Base-by-base conservation (phyloP, 2,329 filamentous ascomycete species). In the Fusarium sp. region DNA sequence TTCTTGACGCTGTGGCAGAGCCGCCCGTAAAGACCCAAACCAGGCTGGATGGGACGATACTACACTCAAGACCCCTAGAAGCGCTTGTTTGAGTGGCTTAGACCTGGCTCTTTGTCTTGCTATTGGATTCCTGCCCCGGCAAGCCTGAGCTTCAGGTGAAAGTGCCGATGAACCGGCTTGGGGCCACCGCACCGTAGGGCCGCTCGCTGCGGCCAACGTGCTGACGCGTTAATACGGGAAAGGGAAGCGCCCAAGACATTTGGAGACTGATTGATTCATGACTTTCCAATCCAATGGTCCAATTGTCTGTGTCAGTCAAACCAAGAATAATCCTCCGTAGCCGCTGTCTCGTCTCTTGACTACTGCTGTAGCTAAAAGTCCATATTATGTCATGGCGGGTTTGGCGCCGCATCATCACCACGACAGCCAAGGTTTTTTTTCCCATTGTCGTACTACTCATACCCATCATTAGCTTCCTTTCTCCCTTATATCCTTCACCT, bases 151-250 rank as follows among this genome's bases (percentile, higher is more conserved):
- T 50, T 71, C 73, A 75, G 73, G 73, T 76, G 59, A 59, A 67
- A 62, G 64, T 76, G 76, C 76, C 73, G 76, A 37, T 58, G 63
- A 73, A 73, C 76, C 76, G 73, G 58, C 71, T 76, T 64, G 71
- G 75, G 60, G 68, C 60, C 34, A 43, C 20, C 67, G 39, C 56
- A 62, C 57, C 64, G 23, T 48, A 25, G 25, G 48, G 48, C n/a
- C 48, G 18, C 57, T 52, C 56, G 59, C 74, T 75, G 76, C 71
- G 69, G 75, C 69, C 71, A 78, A 66, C 66, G 35, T 67, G 76
- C 74, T 78, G 76, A 78, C 76, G 76, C 76, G 76, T 78, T 72
- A 35, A 52, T 64, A 69, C 41, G 52, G 41, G 52, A 73, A 71
- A 62, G 52, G 41, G 52, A 73, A 71, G 71, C 71, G 71, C 67